These are phyloP conservation scores for Porogramme epimiltina DNA, from an alignment of 1,284 basidiomycete species.

Conservation along the genomic window DNA sequence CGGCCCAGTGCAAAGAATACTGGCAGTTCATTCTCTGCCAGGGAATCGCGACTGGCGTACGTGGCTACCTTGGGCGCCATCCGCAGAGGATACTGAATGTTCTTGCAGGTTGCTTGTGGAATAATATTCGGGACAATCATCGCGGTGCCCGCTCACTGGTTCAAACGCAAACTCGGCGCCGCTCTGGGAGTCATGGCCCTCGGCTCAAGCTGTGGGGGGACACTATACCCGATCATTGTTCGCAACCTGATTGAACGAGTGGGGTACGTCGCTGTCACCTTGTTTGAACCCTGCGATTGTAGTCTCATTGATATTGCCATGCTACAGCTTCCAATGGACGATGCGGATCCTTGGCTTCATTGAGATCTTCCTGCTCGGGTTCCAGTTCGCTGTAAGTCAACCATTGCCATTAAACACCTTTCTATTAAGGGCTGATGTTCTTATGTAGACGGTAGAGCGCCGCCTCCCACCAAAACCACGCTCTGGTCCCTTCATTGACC, in stretches of 20 bases:
- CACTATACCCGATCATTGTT: constrained; percentile 43
- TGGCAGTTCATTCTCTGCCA: constrained; percentile 57
- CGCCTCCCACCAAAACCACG: constrained; percentile 51
- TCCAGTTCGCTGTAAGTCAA: constrained; percentile 41
- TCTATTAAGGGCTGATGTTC: constrained; percentile 23
- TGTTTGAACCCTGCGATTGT: too few relatives aligned
- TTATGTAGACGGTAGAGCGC: constrained; percentile 43
- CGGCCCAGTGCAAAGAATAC: constrained; percentile 50
- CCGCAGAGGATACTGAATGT: background rate
- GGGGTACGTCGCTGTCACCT: constrained; percentile 33
- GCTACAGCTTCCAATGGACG: constrained; percentile 57
- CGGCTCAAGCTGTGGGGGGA: constrained; percentile 47
- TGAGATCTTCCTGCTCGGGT: constrained; percentile 41
- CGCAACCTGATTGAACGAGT: constrained; percentile 40
- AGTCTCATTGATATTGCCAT: background rate
- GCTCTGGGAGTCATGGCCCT: constrained; percentile 45
- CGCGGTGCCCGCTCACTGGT: constrained; percentile 51
- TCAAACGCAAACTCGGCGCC: constrained; percentile 39
- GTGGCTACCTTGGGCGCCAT: constrained; percentile 13
- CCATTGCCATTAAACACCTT: constrained; percentile 19
- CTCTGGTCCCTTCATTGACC: constrained; percentile 52
- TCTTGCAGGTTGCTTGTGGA: constrained; percentile 34
- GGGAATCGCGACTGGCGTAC: constrained; percentile 46
- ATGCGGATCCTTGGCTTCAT: constrained; percentile 62
- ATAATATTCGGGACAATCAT: constrained; percentile 48